Conservation (phyloP, 2,329 filamentous ascomycete genomes). For the Monilinia aucupariae region DNA sequence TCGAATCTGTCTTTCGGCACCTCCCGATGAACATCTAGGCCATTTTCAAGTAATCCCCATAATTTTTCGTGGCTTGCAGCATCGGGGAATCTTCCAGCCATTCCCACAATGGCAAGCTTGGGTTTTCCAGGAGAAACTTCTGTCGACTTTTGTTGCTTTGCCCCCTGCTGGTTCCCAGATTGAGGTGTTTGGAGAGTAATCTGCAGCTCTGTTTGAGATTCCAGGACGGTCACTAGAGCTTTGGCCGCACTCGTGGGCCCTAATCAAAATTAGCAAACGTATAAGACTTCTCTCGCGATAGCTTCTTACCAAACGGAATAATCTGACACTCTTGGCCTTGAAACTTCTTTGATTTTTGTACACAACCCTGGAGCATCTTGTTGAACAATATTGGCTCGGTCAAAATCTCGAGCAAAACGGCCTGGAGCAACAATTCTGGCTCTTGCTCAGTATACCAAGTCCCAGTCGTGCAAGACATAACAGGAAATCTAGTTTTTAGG, state of each 20-base stretch:
- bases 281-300: background rate
- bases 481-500: conserved; percentile 42
- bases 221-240: conserved; percentile 5
- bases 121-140: conserved; percentile 12
- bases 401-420: conserved; percentile 43
- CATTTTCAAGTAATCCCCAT: conserved; percentile 70
- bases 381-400: conserved; percentile 46
- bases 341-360: conserved; percentile 41
- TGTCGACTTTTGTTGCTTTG: conserved; percentile 5
- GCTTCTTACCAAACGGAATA: conserved; percentile 41
- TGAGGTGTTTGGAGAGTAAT: conserved; percentile 3
- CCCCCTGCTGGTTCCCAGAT: background rate
- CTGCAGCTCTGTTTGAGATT: conserved; percentile 14
- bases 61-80: conserved; percentile 65
- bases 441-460: conserved; percentile 19
- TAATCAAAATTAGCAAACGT: conserved; percentile 37
- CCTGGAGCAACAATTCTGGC: conserved; percentile 21
- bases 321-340: conserved; percentile 41
- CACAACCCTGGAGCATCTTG: conserved; percentile 45
- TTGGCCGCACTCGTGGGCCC: conserved; percentile 46
- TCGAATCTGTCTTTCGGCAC: conserved; percentile 68
- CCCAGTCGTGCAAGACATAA: conserved; percentile 45
- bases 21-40: conserved; percentile 65
- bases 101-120: conserved; percentile 71
- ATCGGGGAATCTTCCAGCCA: conserved; percentile 72